phyloP scores from a whole-genome alignment of 31 red algal species.

The Odonthalia washingtoniensis region DNA sequence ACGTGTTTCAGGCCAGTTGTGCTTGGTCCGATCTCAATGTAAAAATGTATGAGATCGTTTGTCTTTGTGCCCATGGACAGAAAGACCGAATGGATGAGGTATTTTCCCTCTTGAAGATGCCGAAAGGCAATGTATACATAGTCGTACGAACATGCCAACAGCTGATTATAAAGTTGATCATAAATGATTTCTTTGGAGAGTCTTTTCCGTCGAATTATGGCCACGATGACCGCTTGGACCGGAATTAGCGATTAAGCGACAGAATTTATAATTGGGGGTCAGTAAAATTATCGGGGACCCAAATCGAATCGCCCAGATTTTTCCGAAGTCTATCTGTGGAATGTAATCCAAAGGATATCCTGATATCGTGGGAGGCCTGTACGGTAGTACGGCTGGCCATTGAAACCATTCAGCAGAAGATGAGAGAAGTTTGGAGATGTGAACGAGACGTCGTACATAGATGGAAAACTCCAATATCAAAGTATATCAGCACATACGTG shows the following conservation, averaged over 20 bases:
- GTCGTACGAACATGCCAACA: background rate
- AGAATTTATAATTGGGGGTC: too few species aligned
- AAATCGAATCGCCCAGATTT: too few species aligned
- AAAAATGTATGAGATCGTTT: background rate
- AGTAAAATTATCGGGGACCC: too few species aligned
- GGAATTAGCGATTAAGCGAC: too few species aligned
- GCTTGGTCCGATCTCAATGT: background rate
- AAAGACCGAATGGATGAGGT: background rate
- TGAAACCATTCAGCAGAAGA: background rate
- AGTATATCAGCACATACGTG: background rate
- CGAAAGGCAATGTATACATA: background rate
- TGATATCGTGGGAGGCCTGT: too few species aligned
- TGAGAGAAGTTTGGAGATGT: background rate
- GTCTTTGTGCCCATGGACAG: background rate
- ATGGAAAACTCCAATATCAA: background rate
- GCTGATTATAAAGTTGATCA: background rate
- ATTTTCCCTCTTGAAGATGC: background rate
- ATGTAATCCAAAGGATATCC: too few species aligned
- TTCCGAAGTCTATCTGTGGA: too few species aligned
- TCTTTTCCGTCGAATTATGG: background rate
- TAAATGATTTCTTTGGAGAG: background rate
- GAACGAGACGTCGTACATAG: background rate
- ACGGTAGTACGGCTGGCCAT: background rate
- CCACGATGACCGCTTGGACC: background rate
- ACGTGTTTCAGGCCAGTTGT: conserved; percentile 2